Conservation (phyloP, 73 alveolate genomes). For the Uronychia binucleata region DNA sequence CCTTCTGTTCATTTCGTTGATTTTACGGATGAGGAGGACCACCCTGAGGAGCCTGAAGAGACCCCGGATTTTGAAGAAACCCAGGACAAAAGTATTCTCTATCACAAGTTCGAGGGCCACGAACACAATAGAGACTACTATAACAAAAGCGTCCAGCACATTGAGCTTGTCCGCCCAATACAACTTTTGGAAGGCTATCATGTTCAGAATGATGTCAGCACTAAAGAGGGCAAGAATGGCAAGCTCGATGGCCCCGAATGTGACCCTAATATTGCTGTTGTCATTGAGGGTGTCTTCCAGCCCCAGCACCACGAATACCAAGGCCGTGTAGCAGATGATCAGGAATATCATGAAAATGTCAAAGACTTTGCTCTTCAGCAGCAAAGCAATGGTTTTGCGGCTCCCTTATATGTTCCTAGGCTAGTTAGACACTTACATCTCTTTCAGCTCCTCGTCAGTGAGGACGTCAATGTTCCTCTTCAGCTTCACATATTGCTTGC, state of each 20-base stretch:
- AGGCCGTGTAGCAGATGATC: not conserved
- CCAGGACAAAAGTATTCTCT: not conserved
- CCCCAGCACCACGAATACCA: not conserved
- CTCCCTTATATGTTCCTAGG: not conserved
- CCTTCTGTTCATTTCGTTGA: conserved; percentile 15
- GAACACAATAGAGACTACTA: conserved; percentile 11
- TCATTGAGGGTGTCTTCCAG: not conserved
- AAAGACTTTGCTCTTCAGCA: not conserved
- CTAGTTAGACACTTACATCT: not conserved
- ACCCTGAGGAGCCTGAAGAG: conserved; percentile 39
- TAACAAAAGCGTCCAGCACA: conserved; percentile 17
- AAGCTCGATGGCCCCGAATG: not conserved
- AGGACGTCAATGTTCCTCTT: not conserved
- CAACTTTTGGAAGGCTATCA: not conserved
- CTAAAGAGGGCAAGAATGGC: not conserved
- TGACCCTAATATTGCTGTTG: not conserved
- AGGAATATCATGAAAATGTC: not conserved
- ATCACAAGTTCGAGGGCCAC: conserved; percentile 14
- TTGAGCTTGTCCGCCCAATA: conserved; percentile 4
- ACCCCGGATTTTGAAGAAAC: conserved; percentile 25
- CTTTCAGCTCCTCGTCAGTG: not conserved
- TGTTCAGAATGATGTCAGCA: not conserved
- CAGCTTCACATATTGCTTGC: not conserved
- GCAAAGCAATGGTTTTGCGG: not conserved
- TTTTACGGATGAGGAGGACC: conserved; percentile 21